Percentiles rank a stretch among this genome's conserved stretches.
Evolutionary conservation across 768 basidiomycete species (phyloP).

Genomic region (Trametes meyenii): DNA sequence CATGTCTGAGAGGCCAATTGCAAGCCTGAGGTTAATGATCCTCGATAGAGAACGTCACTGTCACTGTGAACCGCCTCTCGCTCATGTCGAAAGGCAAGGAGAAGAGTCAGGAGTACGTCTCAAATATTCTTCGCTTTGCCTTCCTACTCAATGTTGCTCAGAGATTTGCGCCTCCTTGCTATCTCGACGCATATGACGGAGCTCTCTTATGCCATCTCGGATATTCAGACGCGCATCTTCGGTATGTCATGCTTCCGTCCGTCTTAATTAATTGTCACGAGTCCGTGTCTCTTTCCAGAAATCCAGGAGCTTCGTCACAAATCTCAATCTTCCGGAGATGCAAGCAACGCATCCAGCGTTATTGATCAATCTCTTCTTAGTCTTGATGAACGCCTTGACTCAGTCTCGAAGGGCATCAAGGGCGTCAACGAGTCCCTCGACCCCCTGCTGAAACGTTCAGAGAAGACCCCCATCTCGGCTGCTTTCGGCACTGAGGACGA

Average conservation of each 20-base stretch:
- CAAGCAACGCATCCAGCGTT: slow-evolving; percentile 59
- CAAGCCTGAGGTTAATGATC: slow-evolving; percentile 18
- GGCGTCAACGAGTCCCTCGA: slow-evolving; percentile 65
- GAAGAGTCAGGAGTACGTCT: slow-evolving; percentile 70
- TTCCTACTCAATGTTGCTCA: slow-evolving; percentile 35
- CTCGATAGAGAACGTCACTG: slow-evolving; percentile 68
- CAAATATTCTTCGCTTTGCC: slow-evolving; percentile 28
- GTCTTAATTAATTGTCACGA: not conserved
- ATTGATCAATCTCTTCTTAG: slow-evolving; percentile 83
- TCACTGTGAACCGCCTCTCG: slow-evolving; percentile 57
- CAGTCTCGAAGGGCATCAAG: slow-evolving; percentile 72
- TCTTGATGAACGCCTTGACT: slow-evolving; percentile 78
- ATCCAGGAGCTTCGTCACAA: slow-evolving; percentile 93
- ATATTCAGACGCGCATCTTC: slow-evolving; percentile 90
- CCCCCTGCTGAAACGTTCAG: slow-evolving; percentile 52
- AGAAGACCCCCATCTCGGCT: slow-evolving; percentile 28
- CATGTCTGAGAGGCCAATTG: slow-evolving; percentile 9
- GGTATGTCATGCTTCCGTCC: slow-evolving; percentile 47
- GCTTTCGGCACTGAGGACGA: slow-evolving; percentile 38
- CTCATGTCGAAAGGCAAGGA: slow-evolving; percentile 52
- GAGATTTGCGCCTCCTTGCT: slow-evolving; percentile 75
- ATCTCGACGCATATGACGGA: slow-evolving; percentile 87
- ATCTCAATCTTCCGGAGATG: slow-evolving; percentile 64
- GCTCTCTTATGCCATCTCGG: slow-evolving; percentile 82
- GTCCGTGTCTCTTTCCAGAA: slow-evolving; percentile 48